Evolutionary conservation across 306 rosid species (phyloP).

Genomic region (Phaseolus lunatus): DNA sequence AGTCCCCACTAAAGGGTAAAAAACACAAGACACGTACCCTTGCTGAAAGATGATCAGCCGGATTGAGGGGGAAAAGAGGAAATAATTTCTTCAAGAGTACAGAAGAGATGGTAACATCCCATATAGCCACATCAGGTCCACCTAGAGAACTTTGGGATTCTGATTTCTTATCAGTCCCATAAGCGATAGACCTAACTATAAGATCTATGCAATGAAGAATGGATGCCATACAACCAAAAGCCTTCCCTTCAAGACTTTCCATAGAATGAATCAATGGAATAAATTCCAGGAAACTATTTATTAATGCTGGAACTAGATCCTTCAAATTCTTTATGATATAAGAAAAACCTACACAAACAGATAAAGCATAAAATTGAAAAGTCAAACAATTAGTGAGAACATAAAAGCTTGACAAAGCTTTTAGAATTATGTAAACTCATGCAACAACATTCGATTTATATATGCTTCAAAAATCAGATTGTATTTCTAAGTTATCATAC

Average conservation of each 20-base stretch:
- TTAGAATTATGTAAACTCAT: slow-evolving; percentile 21
- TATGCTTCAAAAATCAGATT: slow-evolving; percentile 20
- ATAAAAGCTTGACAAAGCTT: slow-evolving; percentile 15
- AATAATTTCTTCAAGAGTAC: slow-evolving; percentile 68
- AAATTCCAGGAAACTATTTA: slow-evolving; percentile 78
- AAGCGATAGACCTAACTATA: slow-evolving; percentile 59
- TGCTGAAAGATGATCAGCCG: slow-evolving; percentile 53
- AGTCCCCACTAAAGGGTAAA: slow-evolving; percentile 24
- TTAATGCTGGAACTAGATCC: slow-evolving; percentile 70
- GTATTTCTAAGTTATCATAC: slow-evolving; percentile 55
- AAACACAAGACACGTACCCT: slow-evolving; percentile 58
- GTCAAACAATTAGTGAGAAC: slow-evolving; percentile 42
- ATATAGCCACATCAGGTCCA: slow-evolving; percentile 45
- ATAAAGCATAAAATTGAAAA: slow-evolving; percentile 43
- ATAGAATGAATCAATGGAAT: slow-evolving; percentile 52
- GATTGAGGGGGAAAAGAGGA: slow-evolving; percentile 69
- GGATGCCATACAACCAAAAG: slow-evolving; percentile 72
- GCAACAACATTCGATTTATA: slow-evolving; percentile 8
- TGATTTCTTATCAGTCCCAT: slow-evolving; percentile 50
- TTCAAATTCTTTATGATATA: slow-evolving; percentile 59
- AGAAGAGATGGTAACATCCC: slow-evolving; percentile 60
- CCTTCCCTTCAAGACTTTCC: slow-evolving; percentile 59
- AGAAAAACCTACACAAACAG: slow-evolving; percentile 61
- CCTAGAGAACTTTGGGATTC: slow-evolving; percentile 54
- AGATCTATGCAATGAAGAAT: slow-evolving; percentile 74